Evolutionary conservation across 2,329 filamentous ascomycete species (phyloP).

Genomic region (Dothidotthia symphoricarpi): DNA sequence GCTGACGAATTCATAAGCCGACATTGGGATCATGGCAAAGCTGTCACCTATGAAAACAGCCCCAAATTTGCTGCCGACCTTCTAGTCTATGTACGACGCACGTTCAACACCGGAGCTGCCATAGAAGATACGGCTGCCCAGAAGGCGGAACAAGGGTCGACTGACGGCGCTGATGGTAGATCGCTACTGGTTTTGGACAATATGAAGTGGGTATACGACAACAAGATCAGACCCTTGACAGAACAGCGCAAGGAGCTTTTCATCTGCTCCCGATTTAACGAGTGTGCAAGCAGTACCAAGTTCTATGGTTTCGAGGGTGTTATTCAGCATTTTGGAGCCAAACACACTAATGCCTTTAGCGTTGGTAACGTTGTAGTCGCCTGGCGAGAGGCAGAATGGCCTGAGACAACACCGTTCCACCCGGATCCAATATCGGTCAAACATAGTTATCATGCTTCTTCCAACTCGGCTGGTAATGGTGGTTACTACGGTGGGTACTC

Average conservation of each 20-base stretch:
- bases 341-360: constrained; percentile 71
- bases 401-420: constrained; percentile 69
- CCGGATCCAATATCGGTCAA: constrained; percentile 55
- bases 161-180: constrained; percentile 32
- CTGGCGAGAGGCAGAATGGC: constrained; percentile 78
- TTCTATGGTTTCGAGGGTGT: constrained; percentile 75
- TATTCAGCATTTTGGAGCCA: constrained; percentile 79
- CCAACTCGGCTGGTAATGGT: constrained; percentile 25
- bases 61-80: constrained; percentile 71
- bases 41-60: constrained; percentile 62
- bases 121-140: constrained; percentile 51
- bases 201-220: constrained; percentile 83
- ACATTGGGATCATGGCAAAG: constrained; percentile 63
- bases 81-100: constrained; percentile 63
- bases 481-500: constrained; percentile 40
- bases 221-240: constrained; percentile 69
- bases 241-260: constrained; percentile 71
- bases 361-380: constrained; percentile 69
- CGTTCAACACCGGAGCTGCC: constrained; percentile 63
- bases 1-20: constrained; percentile 69
- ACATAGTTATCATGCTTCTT: constrained; percentile 36
- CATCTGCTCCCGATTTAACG: constrained; percentile 59
- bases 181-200: constrained; percentile 72
- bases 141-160: constrained; percentile 4
- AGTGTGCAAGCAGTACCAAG: constrained; percentile 63